phyloP scores from a whole-genome alignment of 2,329 filamentous ascomycete genomes.

The Escovopsis sp. region DNA sequence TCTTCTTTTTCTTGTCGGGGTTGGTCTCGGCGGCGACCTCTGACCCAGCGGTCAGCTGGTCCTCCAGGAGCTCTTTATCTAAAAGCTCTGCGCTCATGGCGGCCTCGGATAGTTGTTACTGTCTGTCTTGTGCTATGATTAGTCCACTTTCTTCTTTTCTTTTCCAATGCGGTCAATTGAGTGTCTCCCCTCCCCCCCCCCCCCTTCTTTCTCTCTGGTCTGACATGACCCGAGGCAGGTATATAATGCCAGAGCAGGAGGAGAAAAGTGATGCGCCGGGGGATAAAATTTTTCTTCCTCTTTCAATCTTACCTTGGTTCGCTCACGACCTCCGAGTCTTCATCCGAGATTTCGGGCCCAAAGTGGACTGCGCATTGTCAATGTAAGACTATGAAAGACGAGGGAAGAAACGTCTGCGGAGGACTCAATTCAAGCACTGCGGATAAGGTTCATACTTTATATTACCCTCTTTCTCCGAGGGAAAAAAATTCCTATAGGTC shows the following conservation, averaged over 20 bases:
- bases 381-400: neutral
- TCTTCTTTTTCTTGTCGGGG: conserved; percentile 10
- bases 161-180: too few species aligned
- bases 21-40: conserved; percentile 4
- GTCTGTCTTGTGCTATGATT: neutral
- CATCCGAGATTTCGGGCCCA: neutral
- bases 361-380: neutral
- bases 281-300: too few species aligned
- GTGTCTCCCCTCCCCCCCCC: too few species aligned
- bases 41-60: conserved; percentile 3
- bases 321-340: neutral
- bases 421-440: conserved; percentile 24
- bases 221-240: too few species aligned
- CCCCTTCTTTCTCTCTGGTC: too few species aligned
- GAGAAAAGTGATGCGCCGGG: neutral
- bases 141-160: neutral
- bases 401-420: conserved; percentile 17
- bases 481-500: conserved; percentile 4
- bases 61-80: neutral
- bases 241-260: neutral
- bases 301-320: neutral
- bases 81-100: conserved; percentile 3
- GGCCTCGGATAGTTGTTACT: conserved; percentile 1
- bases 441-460: conserved; percentile 28
- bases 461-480: conserved; percentile 13